These are phyloP conservation scores for Chaetomium cochliodes DNA, from an alignment of 495 filamentous ascomycete genomes.

Conservation along the genomic window DNA sequence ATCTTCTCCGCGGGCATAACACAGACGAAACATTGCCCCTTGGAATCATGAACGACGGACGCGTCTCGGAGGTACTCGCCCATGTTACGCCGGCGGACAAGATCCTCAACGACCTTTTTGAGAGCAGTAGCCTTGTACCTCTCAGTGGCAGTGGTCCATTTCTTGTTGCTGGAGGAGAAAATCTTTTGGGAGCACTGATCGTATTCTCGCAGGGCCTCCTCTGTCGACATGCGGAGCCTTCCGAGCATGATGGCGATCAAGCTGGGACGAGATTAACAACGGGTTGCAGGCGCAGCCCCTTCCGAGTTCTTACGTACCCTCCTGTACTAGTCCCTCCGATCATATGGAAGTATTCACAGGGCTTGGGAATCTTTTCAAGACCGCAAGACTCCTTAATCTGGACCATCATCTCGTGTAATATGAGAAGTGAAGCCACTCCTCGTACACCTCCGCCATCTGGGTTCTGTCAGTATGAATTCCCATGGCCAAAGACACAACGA, in stretches of 20 bases:
- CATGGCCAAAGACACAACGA: not conserved
- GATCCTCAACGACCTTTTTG: constrained; percentile 12
- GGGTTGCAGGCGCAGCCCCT: no score
- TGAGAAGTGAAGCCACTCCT: constrained; percentile 37
- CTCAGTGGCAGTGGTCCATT: constrained; percentile 20
- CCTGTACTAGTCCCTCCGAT: constrained; percentile 44
- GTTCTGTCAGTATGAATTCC: not conserved
- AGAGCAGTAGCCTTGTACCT: constrained; percentile 21
- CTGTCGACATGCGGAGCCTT: constrained; percentile 35
- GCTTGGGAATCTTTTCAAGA: constrained; percentile 28
- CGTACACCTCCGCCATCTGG: constrained; percentile 42
- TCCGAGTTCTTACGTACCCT: constrained; percentile 28
- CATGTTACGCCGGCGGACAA: constrained; percentile 13
- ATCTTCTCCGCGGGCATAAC: constrained; percentile 15
- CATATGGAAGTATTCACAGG: constrained; percentile 43
- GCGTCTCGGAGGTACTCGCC: constrained; percentile 18
- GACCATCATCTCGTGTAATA: constrained; percentile 39
- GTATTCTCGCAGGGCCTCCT: constrained; percentile 33
- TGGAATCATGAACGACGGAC: not conserved
- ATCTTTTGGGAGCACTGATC: constrained; percentile 27
- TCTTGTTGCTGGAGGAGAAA: constrained; percentile 31
- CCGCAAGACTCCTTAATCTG: constrained; percentile 23
- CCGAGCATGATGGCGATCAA: constrained; percentile 41
- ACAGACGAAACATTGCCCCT: constrained; percentile 23
- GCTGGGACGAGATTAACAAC: constrained; percentile 17